Percentiles rank a stretch among this genome's conserved stretches.
These are phyloP conservation scores for Rhodofomes roseus DNA, from an alignment of 1,284 basidiomycete genomes.

Conservation along the genomic window DNA sequence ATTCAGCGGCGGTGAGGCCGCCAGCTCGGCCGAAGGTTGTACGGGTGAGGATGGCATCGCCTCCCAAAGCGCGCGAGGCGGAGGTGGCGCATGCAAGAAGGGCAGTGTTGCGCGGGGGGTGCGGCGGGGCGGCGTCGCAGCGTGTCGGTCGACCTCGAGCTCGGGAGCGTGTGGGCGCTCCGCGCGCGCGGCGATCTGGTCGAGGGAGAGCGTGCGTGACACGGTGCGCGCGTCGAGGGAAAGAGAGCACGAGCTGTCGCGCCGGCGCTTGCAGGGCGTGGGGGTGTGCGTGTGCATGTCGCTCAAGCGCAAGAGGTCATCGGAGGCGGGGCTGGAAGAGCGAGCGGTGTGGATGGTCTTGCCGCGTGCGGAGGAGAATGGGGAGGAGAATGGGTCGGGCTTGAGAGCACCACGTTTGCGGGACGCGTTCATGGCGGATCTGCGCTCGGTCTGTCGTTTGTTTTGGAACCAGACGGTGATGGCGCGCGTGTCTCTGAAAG, in stretches of 20 bases:
- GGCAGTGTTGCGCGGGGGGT: slow-evolving; percentile 29
- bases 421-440: slow-evolving; percentile 33
- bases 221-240: slow-evolving; percentile 2
- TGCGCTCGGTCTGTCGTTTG: slow-evolving; percentile 73
- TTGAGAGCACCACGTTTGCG: slow-evolving; percentile 19
- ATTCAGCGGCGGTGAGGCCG: slow-evolving; percentile 16
- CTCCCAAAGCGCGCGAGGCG: slow-evolving; percentile 49
- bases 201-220: slow-evolving; percentile 13
- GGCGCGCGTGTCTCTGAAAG: slow-evolving; percentile 64
- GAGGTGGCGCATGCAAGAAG: slow-evolving; percentile 7
- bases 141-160: slow-evolving; percentile 24
- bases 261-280: slow-evolving; percentile 17
- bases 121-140: slow-evolving; percentile 28
- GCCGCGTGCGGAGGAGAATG: slow-evolving; percentile 26
- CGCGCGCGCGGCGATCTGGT: slow-evolving; percentile 41
- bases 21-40: slow-evolving; percentile 40
- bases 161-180: slow-evolving; percentile 20
- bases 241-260: no score
- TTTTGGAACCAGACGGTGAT: slow-evolving; percentile 84
- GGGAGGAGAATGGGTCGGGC: slow-evolving; percentile 14
- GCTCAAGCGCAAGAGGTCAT: background rate
- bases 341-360: slow-evolving; percentile 25
- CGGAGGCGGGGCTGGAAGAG: slow-evolving; percentile 10
- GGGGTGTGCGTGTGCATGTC: background rate
- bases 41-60: slow-evolving; percentile 68